Base-by-base conservation (phyloP, 768 basidiomycete genomes). In the Boletellus ananiceps region DNA sequence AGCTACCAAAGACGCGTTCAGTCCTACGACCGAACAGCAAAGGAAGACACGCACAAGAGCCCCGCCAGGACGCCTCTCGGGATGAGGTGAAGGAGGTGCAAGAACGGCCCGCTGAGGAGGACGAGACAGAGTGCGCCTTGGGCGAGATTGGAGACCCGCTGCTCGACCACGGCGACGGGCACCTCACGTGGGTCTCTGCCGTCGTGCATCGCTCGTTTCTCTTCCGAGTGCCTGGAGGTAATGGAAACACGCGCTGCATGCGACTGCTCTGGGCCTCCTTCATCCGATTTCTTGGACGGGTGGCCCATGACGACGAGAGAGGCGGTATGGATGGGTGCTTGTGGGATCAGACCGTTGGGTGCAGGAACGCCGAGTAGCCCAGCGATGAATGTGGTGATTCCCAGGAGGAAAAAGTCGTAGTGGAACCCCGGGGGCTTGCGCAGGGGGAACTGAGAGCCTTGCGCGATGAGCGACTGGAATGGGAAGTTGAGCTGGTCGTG, bases 261-360 rank as follows among this genome's bases (percentile, higher is more conserved):
- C 4, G 41, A 31, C 16, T 21, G 21, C 5, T 11, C 9, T 12
- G 69, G 71, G 36, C 71, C 65, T 48, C 70, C 64, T 25, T 69
- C 66, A 31, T 74, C 71, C 23, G 70, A 62, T n/a, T 66, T 68
- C 56, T 74, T 74, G 1, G 49, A 35, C 11, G 69, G 63, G 3
- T 57, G 66, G 0, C 82, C 83, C 78, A 87, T 80, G 32, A 93
- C 73, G 21, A 87, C 70, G 2, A 97, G 78, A 9, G 91, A 86
- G 7, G 79, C 77, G 1, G 93, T 95, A 60, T 96, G 93, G n/a
- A 94, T 88, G 2, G 93, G 94, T 1, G 94, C 94, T 60, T 88
- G 88, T 1, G 86, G 87, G 44, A 89, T 88, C 15, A 89, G 73
- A 2, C 86, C 86, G 57, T 94, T 93, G 0, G 90, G 92, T 1